Percentiles rank a stretch among this genome's conserved stretches.
Evolutionary conservation across 2,329 filamentous ascomycete genomes (phyloP).

Genomic region (Sclerotinia sclerotiorum): DNA sequence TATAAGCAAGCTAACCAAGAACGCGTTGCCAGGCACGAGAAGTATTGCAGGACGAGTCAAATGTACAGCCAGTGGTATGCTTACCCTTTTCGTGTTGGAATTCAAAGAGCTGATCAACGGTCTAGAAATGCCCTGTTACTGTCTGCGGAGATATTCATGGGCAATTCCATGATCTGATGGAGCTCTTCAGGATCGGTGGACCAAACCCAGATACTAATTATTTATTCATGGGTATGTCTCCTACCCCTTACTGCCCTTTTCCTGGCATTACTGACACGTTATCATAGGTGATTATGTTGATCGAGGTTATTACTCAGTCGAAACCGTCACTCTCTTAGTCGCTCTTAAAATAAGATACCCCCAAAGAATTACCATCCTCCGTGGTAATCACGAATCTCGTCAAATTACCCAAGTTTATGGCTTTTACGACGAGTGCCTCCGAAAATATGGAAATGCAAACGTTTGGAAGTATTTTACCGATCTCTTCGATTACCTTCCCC

Average conservation of each 20-base stretch:
- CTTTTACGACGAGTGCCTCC: conserved; percentile 98
- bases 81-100: conserved; percentile 36
- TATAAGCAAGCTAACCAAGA: conserved; percentile 17
- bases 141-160: conserved; percentile 99
- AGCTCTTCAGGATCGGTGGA: conserved; percentile 98
- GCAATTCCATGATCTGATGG: conserved; percentile 98
- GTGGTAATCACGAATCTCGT: conserved; percentile 97
- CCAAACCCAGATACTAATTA: conserved; percentile 99
- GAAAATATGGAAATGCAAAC: conserved; percentile 98
- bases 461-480: conserved; percentile 99
- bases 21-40: conserved; percentile 72
- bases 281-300: conserved; percentile 90
- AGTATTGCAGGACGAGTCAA: conserved; percentile 95
- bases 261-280: conserved; percentile 27
- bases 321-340: conserved; percentile 95
- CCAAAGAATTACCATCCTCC: conserved; percentile 95
- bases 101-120: conserved; percentile 30
- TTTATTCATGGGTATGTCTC: conserved; percentile 86
- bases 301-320: conserved; percentile 97
- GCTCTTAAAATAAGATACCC: conserved; percentile 98
- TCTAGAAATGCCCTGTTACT: conserved; percentile 94
- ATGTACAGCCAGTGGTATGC: conserved; percentile 96
- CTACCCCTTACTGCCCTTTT: conserved; percentile 13
- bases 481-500: conserved; percentile 95
- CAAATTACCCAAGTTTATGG: conserved; percentile 99